phyloP scores from a whole-genome alignment of 169 alveolate genomes.

The Theileria orientalis region DNA sequence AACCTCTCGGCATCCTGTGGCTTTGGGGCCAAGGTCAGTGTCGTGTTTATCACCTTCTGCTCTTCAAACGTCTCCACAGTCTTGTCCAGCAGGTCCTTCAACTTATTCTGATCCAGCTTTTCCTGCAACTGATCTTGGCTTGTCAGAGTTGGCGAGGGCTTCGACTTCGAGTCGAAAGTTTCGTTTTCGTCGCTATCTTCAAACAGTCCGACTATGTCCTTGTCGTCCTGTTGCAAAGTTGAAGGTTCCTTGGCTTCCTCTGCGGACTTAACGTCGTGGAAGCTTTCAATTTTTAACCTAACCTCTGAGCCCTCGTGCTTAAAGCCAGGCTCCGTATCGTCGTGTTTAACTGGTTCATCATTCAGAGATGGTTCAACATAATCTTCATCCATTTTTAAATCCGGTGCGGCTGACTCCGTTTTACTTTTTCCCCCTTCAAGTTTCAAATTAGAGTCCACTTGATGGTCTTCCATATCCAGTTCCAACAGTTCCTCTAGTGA shows the following conservation, averaged over 20 bases:
- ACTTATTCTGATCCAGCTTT: conserved; percentile 12
- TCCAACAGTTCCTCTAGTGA: no score
- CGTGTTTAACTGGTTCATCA: no score
- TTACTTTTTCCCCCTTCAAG: neutral
- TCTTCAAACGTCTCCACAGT: neutral
- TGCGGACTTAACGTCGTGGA: neutral
- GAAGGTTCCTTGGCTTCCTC: neutral
- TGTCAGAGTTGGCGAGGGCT: no score
- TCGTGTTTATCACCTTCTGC: conserved; percentile 2
- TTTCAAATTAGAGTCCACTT: neutral
- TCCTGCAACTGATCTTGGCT: no score
- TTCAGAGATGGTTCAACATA: no score
- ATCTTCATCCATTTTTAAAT: no score
- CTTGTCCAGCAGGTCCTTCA: neutral
- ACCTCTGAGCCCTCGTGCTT: no score
- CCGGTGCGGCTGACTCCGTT: no score
- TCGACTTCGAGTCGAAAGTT: neutral
- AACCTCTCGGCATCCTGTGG: conserved; percentile 43
- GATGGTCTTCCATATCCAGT: no score
- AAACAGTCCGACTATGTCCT: conserved; percentile 34
- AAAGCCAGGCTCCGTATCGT: no score
- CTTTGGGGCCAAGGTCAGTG: conserved; percentile 18
- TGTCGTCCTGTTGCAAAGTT: no score
- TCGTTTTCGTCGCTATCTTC: conserved; percentile 55
- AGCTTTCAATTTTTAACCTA: neutral